These are phyloP conservation scores for Dentipellis fragilis DNA, from an alignment of 768 basidiomycete species.

Conservation along the genomic window DNA sequence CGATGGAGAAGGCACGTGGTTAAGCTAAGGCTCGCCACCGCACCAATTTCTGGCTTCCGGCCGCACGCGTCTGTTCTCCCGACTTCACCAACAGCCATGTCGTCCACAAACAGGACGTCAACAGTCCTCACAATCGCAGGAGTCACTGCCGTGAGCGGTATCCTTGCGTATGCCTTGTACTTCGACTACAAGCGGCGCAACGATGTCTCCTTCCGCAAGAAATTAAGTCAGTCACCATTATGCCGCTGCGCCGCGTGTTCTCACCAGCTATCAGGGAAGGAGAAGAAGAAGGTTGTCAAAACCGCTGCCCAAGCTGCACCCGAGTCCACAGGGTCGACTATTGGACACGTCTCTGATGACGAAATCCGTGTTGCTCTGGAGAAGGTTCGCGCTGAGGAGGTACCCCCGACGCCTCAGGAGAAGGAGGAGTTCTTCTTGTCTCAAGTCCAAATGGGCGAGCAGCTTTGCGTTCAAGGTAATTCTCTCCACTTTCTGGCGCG, in stretches of 20 bases:
- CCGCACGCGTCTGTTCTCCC: conserved; percentile 6
- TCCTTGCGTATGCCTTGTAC: conserved; percentile 79
- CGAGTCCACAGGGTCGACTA: conserved; percentile 18
- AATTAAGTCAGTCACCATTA: conserved; percentile 30
- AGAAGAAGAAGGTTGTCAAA: conserved; percentile 84
- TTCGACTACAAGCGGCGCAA: conserved; percentile 94
- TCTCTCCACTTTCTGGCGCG: background rate
- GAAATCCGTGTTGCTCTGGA: conserved; percentile 57
- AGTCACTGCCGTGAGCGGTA: conserved; percentile 24
- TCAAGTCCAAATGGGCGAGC: conserved; percentile 83
- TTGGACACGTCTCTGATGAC: conserved; percentile 30
- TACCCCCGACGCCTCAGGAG: conserved; percentile 60
- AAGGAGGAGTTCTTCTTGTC: conserved; percentile 89
- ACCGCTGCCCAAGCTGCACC: conserved; percentile 27
- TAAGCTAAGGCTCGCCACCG: background rate
- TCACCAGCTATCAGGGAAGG: conserved; percentile 50
- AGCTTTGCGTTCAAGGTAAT: conserved; percentile 62
- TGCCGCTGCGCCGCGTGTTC: background rate
- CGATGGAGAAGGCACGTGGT: background rate
- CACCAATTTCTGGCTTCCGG: conserved; percentile 9
- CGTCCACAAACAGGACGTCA: conserved; percentile 22
- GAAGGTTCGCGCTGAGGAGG: conserved; percentile 56
- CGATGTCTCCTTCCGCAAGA: conserved; percentile 79
- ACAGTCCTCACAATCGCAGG: conserved; percentile 31
- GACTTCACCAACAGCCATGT: conserved; percentile 14